phyloP scores from a whole-genome alignment of 495 filamentous ascomycete species.

The Talaromyces liani region DNA sequence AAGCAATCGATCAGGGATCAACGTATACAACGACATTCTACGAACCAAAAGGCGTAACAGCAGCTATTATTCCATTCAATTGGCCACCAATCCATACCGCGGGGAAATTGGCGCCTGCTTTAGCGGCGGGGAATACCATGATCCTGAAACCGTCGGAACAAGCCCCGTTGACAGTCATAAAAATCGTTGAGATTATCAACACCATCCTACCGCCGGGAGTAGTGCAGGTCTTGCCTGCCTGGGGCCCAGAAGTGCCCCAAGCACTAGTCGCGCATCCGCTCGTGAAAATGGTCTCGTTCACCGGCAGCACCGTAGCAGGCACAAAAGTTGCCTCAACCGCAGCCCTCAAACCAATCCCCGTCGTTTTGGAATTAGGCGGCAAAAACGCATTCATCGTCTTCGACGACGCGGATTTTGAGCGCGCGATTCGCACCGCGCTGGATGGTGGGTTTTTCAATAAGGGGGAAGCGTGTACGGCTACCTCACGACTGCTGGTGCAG shows the following conservation, averaged over 20 bases:
- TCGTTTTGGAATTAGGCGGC: constrained; percentile 12
- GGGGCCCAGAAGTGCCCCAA: neutral
- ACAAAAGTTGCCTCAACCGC: neutral
- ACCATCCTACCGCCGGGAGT: constrained; percentile 9
- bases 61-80: no score
- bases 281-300: constrained; percentile 14
- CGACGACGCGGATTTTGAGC: constrained; percentile 45
- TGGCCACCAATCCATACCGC: no score
- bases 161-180: constrained; percentile 23
- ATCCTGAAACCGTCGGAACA: constrained; percentile 47
- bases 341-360: constrained; percentile 4
- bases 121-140: constrained; percentile 48
- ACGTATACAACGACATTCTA: no score
- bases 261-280: constrained; percentile 10
- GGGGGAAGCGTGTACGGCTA: no score
- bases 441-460: no score
- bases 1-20: no score
- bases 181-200: constrained; percentile 4
- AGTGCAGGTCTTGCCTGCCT: constrained; percentile 11
- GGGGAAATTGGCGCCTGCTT: constrained; percentile 18
- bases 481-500: no score
- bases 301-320: constrained; percentile 1
- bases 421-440: constrained; percentile 31
- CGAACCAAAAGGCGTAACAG: no score
- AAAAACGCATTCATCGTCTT: constrained; percentile 50